Base-by-base conservation (phyloP, 148 eudicot genomes). In the Hydrangea macrophylla region DNA sequence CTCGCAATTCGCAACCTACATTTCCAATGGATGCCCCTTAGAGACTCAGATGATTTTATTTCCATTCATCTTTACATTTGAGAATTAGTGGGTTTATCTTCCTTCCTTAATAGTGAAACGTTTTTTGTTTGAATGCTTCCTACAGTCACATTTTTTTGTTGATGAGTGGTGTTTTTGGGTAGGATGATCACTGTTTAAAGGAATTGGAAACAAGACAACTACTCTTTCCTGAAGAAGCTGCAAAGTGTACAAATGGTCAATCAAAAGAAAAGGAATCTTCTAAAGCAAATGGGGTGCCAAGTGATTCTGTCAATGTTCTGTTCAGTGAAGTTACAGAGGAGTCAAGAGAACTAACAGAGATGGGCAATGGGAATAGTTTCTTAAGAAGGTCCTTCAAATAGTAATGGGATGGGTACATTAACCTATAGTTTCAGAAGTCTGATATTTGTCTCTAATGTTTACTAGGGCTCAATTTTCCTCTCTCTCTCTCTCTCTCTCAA, bases 281-380 rank as follows among this genome's bases (percentile, higher is more conserved):
- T 0, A 63, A 58, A 15, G 75, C 59, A 74, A 65, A 74, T 70
- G 55, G n/a, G n/a, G 11, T 35, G 56, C 73, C 55, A 50, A 39
- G 55, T 76, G 76, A 69, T 73, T 64, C 79, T 68, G 55, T 30
- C 55, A 66, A 62, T 39, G 40, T 66, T 56, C 60, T 42, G 65
- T 11, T 35, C 28, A 65, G 72, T 56, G 90, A 85, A 70, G 70
- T 65, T 44, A 70, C 78, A 40, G 69, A 74, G 56, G 82, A 83
- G 30, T 57, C 70, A 57, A 56, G 27, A 33, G 87, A 79, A 54
- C 33, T 54, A n/a, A 67, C 55, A 12, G 87, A 76, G 74, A 75
- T 80, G 62, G 72, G 65, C 69, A 33, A 77, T 68, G 84, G 82
- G 76, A 87, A 80, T 81, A 62, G 27, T 79, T 92, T 92, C 53